phyloP scores from a whole-genome alignment of 495 filamentous ascomycete species.

The Tuber borchii region DNA sequence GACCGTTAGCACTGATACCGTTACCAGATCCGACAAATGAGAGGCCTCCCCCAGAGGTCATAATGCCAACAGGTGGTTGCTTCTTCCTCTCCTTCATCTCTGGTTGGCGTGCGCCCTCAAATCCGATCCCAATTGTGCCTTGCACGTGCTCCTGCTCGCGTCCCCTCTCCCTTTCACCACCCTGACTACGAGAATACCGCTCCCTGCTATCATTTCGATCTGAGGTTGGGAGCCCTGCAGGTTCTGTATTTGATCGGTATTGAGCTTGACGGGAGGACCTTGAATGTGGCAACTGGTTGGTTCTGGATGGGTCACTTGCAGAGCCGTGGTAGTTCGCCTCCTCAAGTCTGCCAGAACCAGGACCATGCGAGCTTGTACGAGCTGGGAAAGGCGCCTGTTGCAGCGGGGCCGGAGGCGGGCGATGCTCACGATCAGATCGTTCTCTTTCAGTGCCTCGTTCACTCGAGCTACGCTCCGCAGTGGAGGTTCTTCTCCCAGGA shows the following conservation, averaged over 20 bases:
- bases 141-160: conserved; percentile 23
- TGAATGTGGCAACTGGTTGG: conserved; percentile 9
- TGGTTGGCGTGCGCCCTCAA: conserved; percentile 27
- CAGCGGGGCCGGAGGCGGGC: conserved; percentile 8
- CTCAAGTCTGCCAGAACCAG: conserved; percentile 1
- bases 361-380: conserved; percentile 25
- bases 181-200: conserved; percentile 14
- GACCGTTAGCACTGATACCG: background rate
- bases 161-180: conserved; percentile 18
- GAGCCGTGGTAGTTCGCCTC: conserved; percentile 10
- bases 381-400: conserved; percentile 15
- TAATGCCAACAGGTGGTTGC: conserved; percentile 23
- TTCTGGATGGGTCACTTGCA: conserved; percentile 10
- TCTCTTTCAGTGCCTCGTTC: conserved; percentile 27
- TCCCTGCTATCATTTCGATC: conserved; percentile 21
- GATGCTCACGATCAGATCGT: conserved; percentile 21
- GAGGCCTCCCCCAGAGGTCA: conserved; percentile 22
- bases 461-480: conserved; percentile 19
- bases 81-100: conserved; percentile 37
- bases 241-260: background rate
- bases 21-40: conserved; percentile 6
- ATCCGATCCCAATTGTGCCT: conserved; percentile 38
- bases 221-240: conserved; percentile 1
- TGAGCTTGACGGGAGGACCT: conserved; percentile 14
- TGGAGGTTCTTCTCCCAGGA: conserved; percentile 24